phyloP scores from a whole-genome alignment of 1,284 basidiomycete genomes.

The Leucoagaricus sp. region DNA sequence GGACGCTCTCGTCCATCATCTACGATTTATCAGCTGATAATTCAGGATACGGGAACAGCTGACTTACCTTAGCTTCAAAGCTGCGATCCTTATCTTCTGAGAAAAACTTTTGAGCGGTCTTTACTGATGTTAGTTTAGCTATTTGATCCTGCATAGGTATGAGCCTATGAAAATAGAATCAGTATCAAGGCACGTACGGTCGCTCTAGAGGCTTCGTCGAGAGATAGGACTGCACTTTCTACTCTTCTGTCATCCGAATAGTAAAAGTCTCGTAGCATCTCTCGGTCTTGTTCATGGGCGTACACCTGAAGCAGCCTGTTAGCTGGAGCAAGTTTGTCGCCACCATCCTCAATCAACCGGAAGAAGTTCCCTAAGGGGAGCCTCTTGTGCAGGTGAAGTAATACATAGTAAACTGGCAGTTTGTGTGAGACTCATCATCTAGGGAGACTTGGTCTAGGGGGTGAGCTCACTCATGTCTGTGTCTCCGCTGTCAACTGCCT shows the following conservation, averaged over 20 bases:
- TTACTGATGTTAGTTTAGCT: constrained; percentile 72
- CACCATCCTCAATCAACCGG: constrained; percentile 89
- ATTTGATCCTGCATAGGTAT: constrained; percentile 56
- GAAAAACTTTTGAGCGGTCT: constrained; percentile 89
- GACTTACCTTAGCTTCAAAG: constrained; percentile 85
- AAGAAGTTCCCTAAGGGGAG: constrained; percentile 93
- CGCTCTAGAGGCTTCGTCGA: constrained; percentile 79
- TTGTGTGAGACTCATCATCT: too few relatives aligned
- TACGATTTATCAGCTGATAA: constrained; percentile 32
- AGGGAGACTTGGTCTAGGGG: too few relatives aligned
- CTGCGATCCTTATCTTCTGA: constrained; percentile 89
- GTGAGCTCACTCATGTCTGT: constrained; percentile 81
- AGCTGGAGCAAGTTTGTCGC: constrained; percentile 71
- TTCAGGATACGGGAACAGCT: neutral
- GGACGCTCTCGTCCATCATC: constrained; percentile 89
- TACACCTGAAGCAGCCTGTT: constrained; percentile 83
- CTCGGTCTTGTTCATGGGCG: constrained; percentile 86
- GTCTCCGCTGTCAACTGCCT: constrained; percentile 94
- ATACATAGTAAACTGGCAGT: constrained; percentile 89
- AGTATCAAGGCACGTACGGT: constrained; percentile 40
- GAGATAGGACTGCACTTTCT: constrained; percentile 84
- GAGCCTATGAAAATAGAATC: neutral
- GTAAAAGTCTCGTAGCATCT: constrained; percentile 94
- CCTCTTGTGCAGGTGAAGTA: constrained; percentile 82
- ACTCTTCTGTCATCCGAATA: constrained; percentile 96